Base-by-base conservation (phyloP, 805 yeast species). In the Torulaspora quercuum region DNA sequence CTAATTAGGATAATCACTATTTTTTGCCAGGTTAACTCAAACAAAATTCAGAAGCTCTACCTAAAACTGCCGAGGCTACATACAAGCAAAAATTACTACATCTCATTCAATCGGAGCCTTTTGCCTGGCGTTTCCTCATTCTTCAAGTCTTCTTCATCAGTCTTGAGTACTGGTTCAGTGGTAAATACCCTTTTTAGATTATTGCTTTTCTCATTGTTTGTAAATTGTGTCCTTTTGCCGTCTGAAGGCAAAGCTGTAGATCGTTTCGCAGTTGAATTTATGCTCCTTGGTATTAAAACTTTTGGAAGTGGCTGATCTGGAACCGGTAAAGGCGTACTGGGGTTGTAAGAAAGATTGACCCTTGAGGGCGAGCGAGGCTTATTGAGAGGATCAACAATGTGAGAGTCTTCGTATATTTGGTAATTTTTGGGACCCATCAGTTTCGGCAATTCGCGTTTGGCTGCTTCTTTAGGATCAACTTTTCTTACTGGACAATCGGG, bases 301-400 rank as follows among this genome's bases (percentile, higher is more conserved):
- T 46, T 52, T 6, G 57, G 45, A 14, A 50, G 26, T 1, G 59
- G 57, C 21, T 47, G 56, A 29, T 54, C 59, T 13, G 59, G 59
- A 3, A 54, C 45, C 1, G 59, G 59, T 7, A 54, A 49, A 1
- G 59, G 59, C 2, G 59, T 54, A 20, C 47, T 45, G 3, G 59
- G 59, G 22, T 13, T 46, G 12, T 34, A 31, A 7, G 37, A 35
- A 1, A 30, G 34, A 11, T n/a, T 26, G 9, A 19, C 29, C 10
- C 25, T 24, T 10, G 21, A 12, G n/a, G 29, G 35, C 12, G 37
- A 12, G 22, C 16, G 12, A 8, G 25, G 20, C 5, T 23, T 16
- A n/a, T 8, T 16, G 21, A 3, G 23, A 8, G 9, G 11, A n/a
- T 10, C n/a, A 6, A 19, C 16, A 9, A 14, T 15, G n/a, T 43